A percentile compares a stretch with the other conserved stretches of the same genome.
Conservation (phyloP, 2,329 filamentous ascomycete genomes). For the Aspergillus transmontanensis region DNA sequence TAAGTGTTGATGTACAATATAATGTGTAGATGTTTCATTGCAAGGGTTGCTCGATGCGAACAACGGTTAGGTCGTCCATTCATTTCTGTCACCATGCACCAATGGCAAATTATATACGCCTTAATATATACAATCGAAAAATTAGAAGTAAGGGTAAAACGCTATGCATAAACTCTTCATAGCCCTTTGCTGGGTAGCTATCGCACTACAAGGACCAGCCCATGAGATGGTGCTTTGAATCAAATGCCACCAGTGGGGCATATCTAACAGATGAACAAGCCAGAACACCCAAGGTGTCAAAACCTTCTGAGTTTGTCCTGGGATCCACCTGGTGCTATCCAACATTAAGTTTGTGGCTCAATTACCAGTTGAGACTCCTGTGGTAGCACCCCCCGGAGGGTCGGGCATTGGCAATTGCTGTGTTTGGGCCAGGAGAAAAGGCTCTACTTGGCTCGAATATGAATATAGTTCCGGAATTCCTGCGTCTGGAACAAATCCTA, state of each 20-base stretch:
- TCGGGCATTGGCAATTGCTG: constrained; percentile 27
- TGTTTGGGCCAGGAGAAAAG: constrained; percentile 35
- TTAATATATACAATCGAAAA: constrained; percentile 12
- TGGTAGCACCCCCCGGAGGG: constrained; percentile 17
- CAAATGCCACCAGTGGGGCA: not conserved
- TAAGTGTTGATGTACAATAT: not conserved
- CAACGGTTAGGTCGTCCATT: not conserved
- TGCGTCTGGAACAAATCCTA: constrained; percentile 39
- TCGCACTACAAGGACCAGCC: not conserved
- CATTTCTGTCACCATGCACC: not conserved
- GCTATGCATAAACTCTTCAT: not conserved
- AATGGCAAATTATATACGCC: constrained; percentile 7
- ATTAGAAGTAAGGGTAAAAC: not conserved
- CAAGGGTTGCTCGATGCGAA: not conserved
- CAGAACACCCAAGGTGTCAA: not conserved
- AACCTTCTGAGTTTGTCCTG: not conserved
- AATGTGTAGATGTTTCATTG: not conserved
- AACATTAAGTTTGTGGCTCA: constrained; percentile 5
- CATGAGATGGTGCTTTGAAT: constrained; percentile 1
- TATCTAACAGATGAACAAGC: not conserved
- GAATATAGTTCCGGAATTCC: constrained; percentile 41
- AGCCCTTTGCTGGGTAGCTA: not conserved
- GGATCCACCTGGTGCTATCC: not conserved
- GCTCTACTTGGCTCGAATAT: constrained; percentile 37
- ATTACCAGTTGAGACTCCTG: constrained; percentile 24